Percentiles rank a stretch among this genome's conserved stretches.
Conservation (phyloP, 768 basidiomycete species). For the Tubosaeta sp. region DNA sequence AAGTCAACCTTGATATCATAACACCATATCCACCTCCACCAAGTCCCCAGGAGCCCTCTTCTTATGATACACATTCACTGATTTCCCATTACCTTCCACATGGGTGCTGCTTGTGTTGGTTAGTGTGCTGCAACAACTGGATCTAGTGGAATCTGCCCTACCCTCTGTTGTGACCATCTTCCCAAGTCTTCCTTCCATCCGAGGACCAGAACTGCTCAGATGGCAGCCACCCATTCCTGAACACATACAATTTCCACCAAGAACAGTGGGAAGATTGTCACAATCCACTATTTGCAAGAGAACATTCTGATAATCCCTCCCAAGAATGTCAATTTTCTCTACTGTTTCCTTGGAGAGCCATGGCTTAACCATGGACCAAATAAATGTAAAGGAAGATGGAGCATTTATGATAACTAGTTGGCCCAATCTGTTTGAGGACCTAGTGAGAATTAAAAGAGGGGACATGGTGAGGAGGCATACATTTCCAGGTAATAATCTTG, state of each 20-base stretch:
- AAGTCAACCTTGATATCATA: slow-evolving; percentile 1
- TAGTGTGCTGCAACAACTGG: slow-evolving; percentile 1
- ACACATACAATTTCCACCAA: slow-evolving; percentile 70
- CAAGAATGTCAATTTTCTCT: slow-evolving; percentile 63
- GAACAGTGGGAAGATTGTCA: slow-evolving; percentile 54
- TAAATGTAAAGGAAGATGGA: slow-evolving; percentile 65
- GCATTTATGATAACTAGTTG: slow-evolving; percentile 69
- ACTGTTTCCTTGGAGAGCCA: slow-evolving; percentile 74
- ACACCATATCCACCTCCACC: background rate
- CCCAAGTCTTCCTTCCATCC: slow-evolving; percentile 53
- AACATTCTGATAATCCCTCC: slow-evolving; percentile 51
- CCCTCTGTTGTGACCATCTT: slow-evolving; percentile 11
- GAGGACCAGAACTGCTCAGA: slow-evolving; percentile 63
- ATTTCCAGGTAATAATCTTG: slow-evolving; percentile 79
- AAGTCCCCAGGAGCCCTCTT: slow-evolving; percentile 1
- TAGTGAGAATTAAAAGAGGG: background rate
- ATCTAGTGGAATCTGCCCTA: background rate
- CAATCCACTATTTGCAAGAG: slow-evolving; percentile 59
- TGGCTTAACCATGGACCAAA: slow-evolving; percentile 65
- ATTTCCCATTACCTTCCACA: background rate
- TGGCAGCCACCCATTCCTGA: slow-evolving; percentile 51
- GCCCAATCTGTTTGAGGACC: slow-evolving; percentile 51
- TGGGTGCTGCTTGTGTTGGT: background rate
- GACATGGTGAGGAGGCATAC: slow-evolving; percentile 36
- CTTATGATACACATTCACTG: slow-evolving; percentile 1